Base-by-base conservation (phyloP, 768 basidiomycete genomes). In the Strobilomyces echinocephalus region DNA sequence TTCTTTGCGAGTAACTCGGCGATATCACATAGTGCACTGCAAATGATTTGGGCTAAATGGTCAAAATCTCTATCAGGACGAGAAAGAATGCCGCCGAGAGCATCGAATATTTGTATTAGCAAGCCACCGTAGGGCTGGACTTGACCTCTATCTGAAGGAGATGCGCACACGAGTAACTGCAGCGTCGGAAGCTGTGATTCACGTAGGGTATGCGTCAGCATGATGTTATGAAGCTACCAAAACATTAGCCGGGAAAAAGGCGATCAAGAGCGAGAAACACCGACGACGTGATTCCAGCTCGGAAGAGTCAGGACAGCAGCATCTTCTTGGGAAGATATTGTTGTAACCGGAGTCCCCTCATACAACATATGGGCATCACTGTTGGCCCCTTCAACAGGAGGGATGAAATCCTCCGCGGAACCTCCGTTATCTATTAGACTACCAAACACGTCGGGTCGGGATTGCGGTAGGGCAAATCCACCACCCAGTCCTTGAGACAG, bases 211-310 rank as follows among this genome's bases (percentile, higher is more conserved):
- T 89, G 87, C 0, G 78, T 80, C 49, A 88, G 61, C n/a, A 88
- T 65, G 28, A 85, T 73, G 39, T 79, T 75, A 57, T 79, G 80
- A 44, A 88, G 68, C 87, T 89, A 40, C 35, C 12, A 21, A n/a
- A 11, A 49, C 16, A 16, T 61, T 35, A 60, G 47, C 44, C 45
- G 28, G 28, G 26, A 36, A 33, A 36, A 35, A 54, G 36, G 24
- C 16, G 21, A 38, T 36, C 48, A 46, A 49, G n/a, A 28, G 15
- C 28, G 10, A 10, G 38, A 18, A 34, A 58, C 8, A 65, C 69
- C 20, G 63, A 88, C 87, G 74, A 84, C 79, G 16, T 73, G 71
- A 53, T 73, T 78, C 80, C 80, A 80, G 55, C 81, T 78, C 12
- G 77, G 69, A 46, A 72, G 71, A 38, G 73, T 70, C n/a, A 75